Evolutionary conservation across 352 stramenopile genomes (phyloP), one percentile per base, ranked within the genome.

Genomic region (Phytophthora gonapodyides): DNA sequence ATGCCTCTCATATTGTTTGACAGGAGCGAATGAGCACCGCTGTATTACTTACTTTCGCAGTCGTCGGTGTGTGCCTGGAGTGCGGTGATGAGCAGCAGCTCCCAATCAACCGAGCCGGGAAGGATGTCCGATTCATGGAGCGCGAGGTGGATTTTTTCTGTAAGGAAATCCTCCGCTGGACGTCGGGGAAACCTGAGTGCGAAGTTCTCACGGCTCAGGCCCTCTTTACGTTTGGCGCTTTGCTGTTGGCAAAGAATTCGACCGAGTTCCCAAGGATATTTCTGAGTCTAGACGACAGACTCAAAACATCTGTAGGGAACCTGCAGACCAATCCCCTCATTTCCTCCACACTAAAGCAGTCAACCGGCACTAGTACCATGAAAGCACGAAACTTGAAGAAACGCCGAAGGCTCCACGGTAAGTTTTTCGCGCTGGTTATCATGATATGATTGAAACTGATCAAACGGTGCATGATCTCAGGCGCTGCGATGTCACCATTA

Each of bases 61-160:
- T 76, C 43, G 35, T 74, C 45, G 56, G 55, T 21, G 44, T 78
- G 19, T 76, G 66, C 38, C 30, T 68, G 27, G 69, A 81, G 49
- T 72, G 63, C 44, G 62, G 52, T 33, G 62, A 72, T n/a, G 43
- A 70, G n/a, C 17, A 47, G 16, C 33, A 61, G 5, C 58, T 71
- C 52, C 21, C 55, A 8, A 50, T 24, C 9, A 41, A 63, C 17
- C 54, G 49, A 38, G 36, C 34, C 2, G 47, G 49, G 11, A 71
- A 70, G 38, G 51, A 65, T 10, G 41, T 87, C 40, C 70, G 77
- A 49, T 73, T 75, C 34, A 63, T 91, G 51, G 82, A 87, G 38
- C 76, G 83, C 11, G 82, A 93, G 27, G 54, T 88, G 11, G 75
- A 89, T 7, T 91, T 88, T 68, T 94, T 89, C 48, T 86, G 75